Percentiles rank a stretch among this genome's conserved stretches.
These are phyloP conservation scores for Rugosomyces carneus DNA, from an alignment of 1,284 basidiomycete genomes.

Conservation along the genomic window DNA sequence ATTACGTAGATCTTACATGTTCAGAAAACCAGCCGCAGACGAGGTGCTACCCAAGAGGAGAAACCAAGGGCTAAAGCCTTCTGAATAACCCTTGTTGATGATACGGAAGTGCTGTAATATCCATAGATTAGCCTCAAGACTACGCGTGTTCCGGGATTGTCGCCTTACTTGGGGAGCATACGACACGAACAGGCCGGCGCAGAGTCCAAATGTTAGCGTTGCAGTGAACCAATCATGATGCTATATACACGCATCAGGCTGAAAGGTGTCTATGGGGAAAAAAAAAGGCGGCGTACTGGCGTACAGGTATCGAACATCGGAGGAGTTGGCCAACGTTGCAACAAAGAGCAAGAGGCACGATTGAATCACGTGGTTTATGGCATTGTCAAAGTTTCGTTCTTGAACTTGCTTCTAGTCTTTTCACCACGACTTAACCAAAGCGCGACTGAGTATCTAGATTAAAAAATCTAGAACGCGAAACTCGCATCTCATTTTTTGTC, in stretches of 20 bases:
- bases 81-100: conserved; percentile 68
- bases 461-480: too few species aligned
- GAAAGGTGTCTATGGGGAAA: not conserved
- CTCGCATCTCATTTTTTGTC: too few species aligned
- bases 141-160: not conserved
- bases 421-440: too few species aligned
- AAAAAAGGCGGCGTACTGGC: not conserved
- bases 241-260: conserved; percentile 26
- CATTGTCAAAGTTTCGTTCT: too few species aligned
- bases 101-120: conserved; percentile 62
- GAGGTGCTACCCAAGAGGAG: conserved; percentile 89
- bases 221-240: conserved; percentile 73
- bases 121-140: not conserved
- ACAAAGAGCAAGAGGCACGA: not conserved
- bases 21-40: conserved; percentile 74
- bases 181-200: conserved; percentile 77
- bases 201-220: conserved; percentile 69
- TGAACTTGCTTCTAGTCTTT: too few species aligned
- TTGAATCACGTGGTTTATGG: not conserved
- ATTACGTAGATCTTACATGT: conserved; percentile 54
- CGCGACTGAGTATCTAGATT: too few species aligned
- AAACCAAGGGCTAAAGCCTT: conserved; percentile 91
- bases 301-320: conserved; percentile 3
- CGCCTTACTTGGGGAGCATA: conserved; percentile 79
- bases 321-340: not conserved